These are phyloP conservation scores for Candida parachauliodes DNA, from an alignment of 805 yeast species.

Conservation along the genomic window DNA sequence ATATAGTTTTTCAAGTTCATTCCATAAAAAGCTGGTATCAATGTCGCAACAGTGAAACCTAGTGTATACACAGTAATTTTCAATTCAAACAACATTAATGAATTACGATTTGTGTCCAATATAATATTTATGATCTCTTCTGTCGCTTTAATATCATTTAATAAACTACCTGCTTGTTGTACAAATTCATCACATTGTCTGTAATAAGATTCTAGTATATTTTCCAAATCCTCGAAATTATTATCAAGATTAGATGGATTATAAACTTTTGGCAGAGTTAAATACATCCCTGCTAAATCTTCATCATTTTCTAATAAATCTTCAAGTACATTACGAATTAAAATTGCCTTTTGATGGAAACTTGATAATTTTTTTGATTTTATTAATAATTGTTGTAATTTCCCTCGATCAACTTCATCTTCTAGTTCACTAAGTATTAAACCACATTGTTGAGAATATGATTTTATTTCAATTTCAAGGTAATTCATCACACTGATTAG, in stretches of 20 bases:
- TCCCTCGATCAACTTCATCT: conserved; percentile 72
- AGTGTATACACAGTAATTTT: conserved; percentile 80
- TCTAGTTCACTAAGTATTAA: conserved; percentile 67
- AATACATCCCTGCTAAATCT: conserved; percentile 74
- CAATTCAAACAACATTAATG: conserved; percentile 81
- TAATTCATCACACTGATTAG: conserved; percentile 76
- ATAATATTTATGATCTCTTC: conserved; percentile 92
- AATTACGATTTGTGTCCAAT: conserved; percentile 85
- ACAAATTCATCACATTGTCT: conserved; percentile 91
- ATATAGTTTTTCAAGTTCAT: conserved; percentile 79
- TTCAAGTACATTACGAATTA: conserved; percentile 78
- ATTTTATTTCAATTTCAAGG: conserved; percentile 69
- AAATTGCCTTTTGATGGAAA: conserved; percentile 69
- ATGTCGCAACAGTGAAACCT: conserved; percentile 81
- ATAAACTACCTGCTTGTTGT: conserved; percentile 80
- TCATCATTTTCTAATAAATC: conserved; percentile 85
- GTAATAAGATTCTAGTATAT: conserved; percentile 83
- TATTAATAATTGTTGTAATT: conserved; percentile 67
- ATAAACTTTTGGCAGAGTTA: conserved; percentile 41
- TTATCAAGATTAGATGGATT: conserved; percentile 13
- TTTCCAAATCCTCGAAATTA: conserved; percentile 73
- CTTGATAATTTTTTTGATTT: conserved; percentile 67
- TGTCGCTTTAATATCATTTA: conserved; percentile 81
- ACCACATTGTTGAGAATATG: conserved; percentile 57
- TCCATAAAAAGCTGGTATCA: conserved; percentile 85